Evolutionary conservation across 1,139 yeast species (phyloP).

Genomic region (Dujonia santamariae): DNA sequence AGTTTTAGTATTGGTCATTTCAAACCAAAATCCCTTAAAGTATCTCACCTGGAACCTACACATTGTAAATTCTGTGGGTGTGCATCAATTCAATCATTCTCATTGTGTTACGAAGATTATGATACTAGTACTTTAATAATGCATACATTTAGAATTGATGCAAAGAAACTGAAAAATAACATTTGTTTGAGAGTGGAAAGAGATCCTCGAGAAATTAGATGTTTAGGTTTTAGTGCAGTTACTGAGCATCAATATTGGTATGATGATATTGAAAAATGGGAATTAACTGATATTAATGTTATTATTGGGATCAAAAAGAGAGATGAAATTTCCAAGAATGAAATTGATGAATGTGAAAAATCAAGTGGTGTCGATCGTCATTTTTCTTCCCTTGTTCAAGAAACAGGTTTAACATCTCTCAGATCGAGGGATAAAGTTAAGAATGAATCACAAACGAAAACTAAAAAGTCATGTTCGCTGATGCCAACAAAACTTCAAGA

Average conservation of each 20-base stretch:
- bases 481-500: slow-evolving; percentile 15
- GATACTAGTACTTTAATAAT: slow-evolving; percentile 58
- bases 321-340: slow-evolving; percentile 17
- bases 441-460: slow-evolving; percentile 3
- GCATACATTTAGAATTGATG: slow-evolving; percentile 69
- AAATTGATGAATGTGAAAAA: slow-evolving; percentile 7
- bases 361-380: slow-evolving; percentile 1
- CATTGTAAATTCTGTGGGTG: slow-evolving; percentile 92
- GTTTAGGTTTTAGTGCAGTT: slow-evolving; percentile 78
- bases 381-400: slow-evolving; percentile 14
- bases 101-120: slow-evolving; percentile 65
- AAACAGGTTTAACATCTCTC: slow-evolving; percentile 21
- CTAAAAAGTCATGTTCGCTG: background rate
- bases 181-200: slow-evolving; percentile 88
- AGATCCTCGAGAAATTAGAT: slow-evolving; percentile 87
- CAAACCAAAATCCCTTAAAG: slow-evolving; percentile 58
- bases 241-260: slow-evolving; percentile 70
- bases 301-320: slow-evolving; percentile 66
- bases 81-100: slow-evolving; percentile 70
- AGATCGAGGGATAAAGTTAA: slow-evolving; percentile 12
- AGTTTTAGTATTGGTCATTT: slow-evolving; percentile 59
- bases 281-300: slow-evolving; percentile 71
- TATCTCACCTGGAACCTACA: slow-evolving; percentile 79
- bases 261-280: slow-evolving; percentile 70
- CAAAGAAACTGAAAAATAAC: slow-evolving; percentile 68